These are phyloP conservation scores for Entomortierella parvispora DNA, from an alignment of 192 early-diverging fungal genomes.

Conservation along the genomic window DNA sequence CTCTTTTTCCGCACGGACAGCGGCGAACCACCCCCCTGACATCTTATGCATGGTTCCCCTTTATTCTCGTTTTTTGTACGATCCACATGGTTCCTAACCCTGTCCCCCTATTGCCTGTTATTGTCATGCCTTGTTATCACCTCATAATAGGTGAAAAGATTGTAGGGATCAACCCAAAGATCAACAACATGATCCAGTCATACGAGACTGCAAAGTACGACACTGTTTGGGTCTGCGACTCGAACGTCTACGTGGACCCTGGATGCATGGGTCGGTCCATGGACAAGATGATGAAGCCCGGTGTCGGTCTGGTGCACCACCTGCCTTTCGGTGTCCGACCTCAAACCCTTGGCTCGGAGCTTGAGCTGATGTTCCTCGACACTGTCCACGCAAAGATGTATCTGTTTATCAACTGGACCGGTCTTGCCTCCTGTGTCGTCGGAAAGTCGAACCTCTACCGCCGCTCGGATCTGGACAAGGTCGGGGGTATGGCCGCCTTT, in stretches of 20 bases:
- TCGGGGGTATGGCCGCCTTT: slow-evolving; percentile 87
- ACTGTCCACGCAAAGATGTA: slow-evolving; percentile 97
- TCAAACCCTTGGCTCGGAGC: slow-evolving; percentile 76
- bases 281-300: slow-evolving; percentile 72
- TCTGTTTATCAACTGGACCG: slow-evolving; percentile 89
- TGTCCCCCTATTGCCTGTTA: no score
- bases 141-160: slow-evolving; percentile 74
- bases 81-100: no score
- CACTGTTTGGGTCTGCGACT: slow-evolving; percentile 96
- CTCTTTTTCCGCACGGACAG: no score
- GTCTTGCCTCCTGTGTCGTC: slow-evolving; percentile 87
- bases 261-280: slow-evolving; percentile 86
- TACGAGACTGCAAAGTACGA: slow-evolving; percentile 84
- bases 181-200: slow-evolving; percentile 91
- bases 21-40: no score
- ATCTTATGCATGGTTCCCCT: no score
- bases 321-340: slow-evolving; percentile 83
- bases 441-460: slow-evolving; percentile 97
- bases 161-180: slow-evolving; percentile 95
- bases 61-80: no score
- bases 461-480: slow-evolving; percentile 78
- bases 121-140: no score
- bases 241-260: slow-evolving; percentile 85
- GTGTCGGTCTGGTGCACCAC: slow-evolving; percentile 96
- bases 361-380: slow-evolving; percentile 89